Evolutionary conservation across 2,329 filamentous ascomycete genomes (phyloP), one percentile per base, ranked within the genome.

Genomic region (Diplodia scrobiculata): DNA sequence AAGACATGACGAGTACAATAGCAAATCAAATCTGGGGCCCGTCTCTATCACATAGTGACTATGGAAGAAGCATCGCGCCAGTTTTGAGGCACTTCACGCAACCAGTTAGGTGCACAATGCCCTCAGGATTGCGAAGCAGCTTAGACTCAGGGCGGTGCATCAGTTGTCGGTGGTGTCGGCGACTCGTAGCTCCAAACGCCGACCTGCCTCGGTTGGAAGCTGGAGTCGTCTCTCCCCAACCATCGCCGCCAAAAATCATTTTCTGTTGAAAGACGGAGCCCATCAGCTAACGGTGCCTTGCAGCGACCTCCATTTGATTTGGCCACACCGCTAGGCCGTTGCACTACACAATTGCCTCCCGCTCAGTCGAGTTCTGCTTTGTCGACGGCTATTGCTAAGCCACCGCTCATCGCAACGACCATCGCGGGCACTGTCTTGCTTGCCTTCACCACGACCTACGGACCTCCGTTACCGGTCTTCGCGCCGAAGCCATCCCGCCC

Each of bases 171-270:
- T 19, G 48, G 25, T 51, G 48, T 51, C 25, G 19, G 48, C 21
- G 48, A 51, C 48, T 51, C 25, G 48, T 11, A 25, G 27, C 25
- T n/a, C 51, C 41, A 14, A 55, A 55, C 25, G 54, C 54, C 54
- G 54, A 58, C 36, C 34, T 58, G 54, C 54, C 54, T 41, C 54
- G 54, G 54, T 10, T 58, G 54, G 53, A 45, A 45, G 25, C 54
- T 45, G 10, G 36, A 11, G 17, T 41, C 38, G 14, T 19, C 41
- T 45, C 36, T 36, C 34, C 54, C 54, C 54, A 58, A 45, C 54
- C 36, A 58, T 41, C 54, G 21, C n/a, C n/a, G 14, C 36, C 19
- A 7, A 27, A 25, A 27, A 45, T 6, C 34, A n/a, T 58, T 58
- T 41, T 21, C 41, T 58, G 34, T 58, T 58, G 41, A 45, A n/a